Conservation (phyloP, 192 early-diverging fungal genomes). For the Lunasporangiospora selenospora region DNA sequence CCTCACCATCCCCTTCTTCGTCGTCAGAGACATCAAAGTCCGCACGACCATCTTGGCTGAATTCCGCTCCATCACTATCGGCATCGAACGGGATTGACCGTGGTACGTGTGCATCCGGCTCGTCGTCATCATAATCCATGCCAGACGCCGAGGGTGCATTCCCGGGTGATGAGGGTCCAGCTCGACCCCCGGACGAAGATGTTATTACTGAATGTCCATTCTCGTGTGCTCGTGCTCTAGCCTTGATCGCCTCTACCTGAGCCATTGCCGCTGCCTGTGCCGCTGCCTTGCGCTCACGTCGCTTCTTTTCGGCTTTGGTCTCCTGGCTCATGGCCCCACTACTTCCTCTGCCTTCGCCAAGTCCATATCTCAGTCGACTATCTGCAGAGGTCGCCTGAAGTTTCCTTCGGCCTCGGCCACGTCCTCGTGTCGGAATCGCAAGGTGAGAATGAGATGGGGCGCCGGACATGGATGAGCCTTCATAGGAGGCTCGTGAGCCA, state of each 20-base stretch:
- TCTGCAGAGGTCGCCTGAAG: too few species aligned
- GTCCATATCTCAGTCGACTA: background rate
- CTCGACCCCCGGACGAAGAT: too few species aligned
- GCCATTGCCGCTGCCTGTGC: slow-evolving; percentile 36
- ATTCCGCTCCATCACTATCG: slow-evolving; percentile 24
- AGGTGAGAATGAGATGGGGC: slow-evolving; percentile 7
- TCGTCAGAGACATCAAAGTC: slow-evolving; percentile 19
- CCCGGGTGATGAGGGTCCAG: too few species aligned
- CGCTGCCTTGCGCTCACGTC: slow-evolving; percentile 33
- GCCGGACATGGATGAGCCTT: background rate
- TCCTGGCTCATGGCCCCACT: slow-evolving; percentile 15
- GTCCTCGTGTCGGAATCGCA: slow-evolving; percentile 1
- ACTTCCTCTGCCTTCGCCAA: slow-evolving; percentile 17
- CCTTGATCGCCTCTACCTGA: slow-evolving; percentile 38
- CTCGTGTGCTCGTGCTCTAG: slow-evolving; percentile 27
- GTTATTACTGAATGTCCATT: too few species aligned
- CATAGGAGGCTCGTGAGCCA: slow-evolving; percentile 16
- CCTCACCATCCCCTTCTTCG: slow-evolving; percentile 3
- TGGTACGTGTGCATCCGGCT: slow-evolving; percentile 30
- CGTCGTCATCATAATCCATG: slow-evolving; percentile 18
- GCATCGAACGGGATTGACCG: slow-evolving; percentile 23
- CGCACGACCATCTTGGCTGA: slow-evolving; percentile 12
- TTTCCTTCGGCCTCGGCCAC: slow-evolving; percentile 34
- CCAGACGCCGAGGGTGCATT: slow-evolving; percentile 3
- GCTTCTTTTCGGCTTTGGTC: slow-evolving; percentile 34